phyloP scores from a whole-genome alignment of 2,329 filamentous ascomycete species.

The Ascosphaera acerosa region DNA sequence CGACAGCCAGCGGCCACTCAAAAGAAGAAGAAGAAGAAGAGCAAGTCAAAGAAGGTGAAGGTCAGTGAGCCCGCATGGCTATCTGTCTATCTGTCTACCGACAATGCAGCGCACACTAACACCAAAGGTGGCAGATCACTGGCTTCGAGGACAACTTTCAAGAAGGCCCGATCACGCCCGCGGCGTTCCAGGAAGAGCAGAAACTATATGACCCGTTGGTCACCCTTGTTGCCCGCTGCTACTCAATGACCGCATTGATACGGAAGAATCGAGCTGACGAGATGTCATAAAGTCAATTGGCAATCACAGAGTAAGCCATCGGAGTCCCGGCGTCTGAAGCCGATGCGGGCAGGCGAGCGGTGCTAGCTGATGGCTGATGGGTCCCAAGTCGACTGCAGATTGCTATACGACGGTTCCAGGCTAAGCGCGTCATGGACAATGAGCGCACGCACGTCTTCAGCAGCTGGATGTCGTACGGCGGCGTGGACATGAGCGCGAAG shows the following conservation, averaged over 20 bases:
- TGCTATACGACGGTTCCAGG: slow-evolving; percentile 59
- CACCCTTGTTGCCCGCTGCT: not conserved
- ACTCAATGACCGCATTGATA: not conserved
- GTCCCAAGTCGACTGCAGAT: slow-evolving; percentile 58
- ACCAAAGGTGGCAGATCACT: slow-evolving; percentile 21
- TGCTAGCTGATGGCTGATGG: slow-evolving; percentile 6
- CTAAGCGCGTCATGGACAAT: slow-evolving; percentile 45
- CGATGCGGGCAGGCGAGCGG: not conserved
- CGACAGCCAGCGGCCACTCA: slow-evolving; percentile 6
- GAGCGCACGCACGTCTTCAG: slow-evolving; percentile 40
- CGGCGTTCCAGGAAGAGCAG: slow-evolving; percentile 39
- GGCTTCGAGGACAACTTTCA: slow-evolving; percentile 64
- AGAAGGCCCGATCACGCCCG: slow-evolving; percentile 51
- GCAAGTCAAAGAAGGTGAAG: slow-evolving; percentile 15
- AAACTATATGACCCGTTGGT: slow-evolving; percentile 41
- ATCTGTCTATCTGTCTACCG: not conserved
- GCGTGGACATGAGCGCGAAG: slow-evolving; percentile 38
- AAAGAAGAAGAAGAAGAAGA: slow-evolving; percentile 14
- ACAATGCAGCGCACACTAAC: not conserved
- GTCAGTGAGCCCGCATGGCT: slow-evolving; percentile 2
- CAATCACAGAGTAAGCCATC: slow-evolving; percentile 32
- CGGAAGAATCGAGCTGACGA: slow-evolving; percentile 6
- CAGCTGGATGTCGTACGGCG: slow-evolving; percentile 62
- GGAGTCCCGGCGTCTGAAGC: too few species aligned
- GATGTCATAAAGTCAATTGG: slow-evolving; percentile 17